Conservation (phyloP, 495 filamentous ascomycete genomes). For the Trichocladium antarcticum region DNA sequence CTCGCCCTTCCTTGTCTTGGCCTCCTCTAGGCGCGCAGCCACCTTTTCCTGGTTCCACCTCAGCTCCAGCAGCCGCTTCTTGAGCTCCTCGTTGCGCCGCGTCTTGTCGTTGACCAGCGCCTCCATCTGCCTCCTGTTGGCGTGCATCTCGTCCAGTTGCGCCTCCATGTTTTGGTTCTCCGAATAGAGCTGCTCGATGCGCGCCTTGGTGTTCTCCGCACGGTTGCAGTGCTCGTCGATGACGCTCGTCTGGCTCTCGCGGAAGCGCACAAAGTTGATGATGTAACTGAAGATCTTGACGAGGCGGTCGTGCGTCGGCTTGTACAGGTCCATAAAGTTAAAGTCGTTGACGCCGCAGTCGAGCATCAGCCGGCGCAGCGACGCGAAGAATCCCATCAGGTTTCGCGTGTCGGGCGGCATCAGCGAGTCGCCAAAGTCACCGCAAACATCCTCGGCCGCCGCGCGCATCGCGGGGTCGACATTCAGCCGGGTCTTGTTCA, state of each 20-base stretch:
- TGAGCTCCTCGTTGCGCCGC: slow-evolving; percentile 72
- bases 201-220: slow-evolving; percentile 68
- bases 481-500: slow-evolving; percentile 80
- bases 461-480: slow-evolving; percentile 92
- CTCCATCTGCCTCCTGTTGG: slow-evolving; percentile 65
- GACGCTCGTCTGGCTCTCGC: slow-evolving; percentile 71
- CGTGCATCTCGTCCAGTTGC: slow-evolving; percentile 68
- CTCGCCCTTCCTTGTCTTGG: slow-evolving; percentile 58
- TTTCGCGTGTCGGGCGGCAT: slow-evolving; percentile 79
- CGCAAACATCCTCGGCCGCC: slow-evolving; percentile 73
- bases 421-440: slow-evolving; percentile 59
- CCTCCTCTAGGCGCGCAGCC: slow-evolving; percentile 62
- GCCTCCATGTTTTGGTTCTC: slow-evolving; percentile 81
- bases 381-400: slow-evolving; percentile 84
- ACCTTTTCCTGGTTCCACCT: slow-evolving; percentile 67
- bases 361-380: slow-evolving; percentile 59
- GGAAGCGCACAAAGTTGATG: slow-evolving; percentile 96
- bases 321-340: slow-evolving; percentile 77
- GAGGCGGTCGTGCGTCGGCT: slow-evolving; percentile 76
- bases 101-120: slow-evolving; percentile 69
- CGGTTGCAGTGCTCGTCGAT: slow-evolving; percentile 91
- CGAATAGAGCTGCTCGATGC: slow-evolving; percentile 72
- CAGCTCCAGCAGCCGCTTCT: slow-evolving; percentile 63
- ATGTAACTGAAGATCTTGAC: slow-evolving; percentile 89
- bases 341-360: slow-evolving; percentile 93